Base-by-base conservation (phyloP, 441 rosid species). In the Raphanus hybrid region DNA sequence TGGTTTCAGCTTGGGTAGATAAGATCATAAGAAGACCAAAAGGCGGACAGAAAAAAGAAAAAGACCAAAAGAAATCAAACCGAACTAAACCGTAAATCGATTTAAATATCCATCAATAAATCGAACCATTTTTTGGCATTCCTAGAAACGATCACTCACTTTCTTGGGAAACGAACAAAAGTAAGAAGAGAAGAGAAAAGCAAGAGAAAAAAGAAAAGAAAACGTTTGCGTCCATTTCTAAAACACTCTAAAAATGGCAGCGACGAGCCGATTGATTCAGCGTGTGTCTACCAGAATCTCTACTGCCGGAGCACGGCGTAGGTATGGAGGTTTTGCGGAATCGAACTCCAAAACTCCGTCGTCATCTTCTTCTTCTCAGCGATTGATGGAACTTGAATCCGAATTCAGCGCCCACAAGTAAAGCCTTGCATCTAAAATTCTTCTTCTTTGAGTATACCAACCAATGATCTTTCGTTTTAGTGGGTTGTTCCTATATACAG, bases 341-440 rank as follows among this genome's bases (percentile, higher is more conserved):
- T 85, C 88, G 71, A 73, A 64, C 65, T 54, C 81, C 6, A 67
- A 80, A 66, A 27, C 82, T 64, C 26, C n/a, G n/a, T n/a, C n/a
- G n/a, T n/a, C n/a, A n/a, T n/a, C 88, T 69, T 81, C 90, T 73
- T 82, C 90, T 77, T 92, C 98, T 79, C 85, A 87, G 9, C 79
- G 83, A 4, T 88, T 95, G 74, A 91, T 95, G 81, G 76, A 83
- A 78, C 70, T 91, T 79, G 99, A 95, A 82, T 82, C 83, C 59
- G 88, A 90, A 72, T 84, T 82, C 86, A 91, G 98, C 64, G 99
- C 99, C 80, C 99, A 95, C 86, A 95, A 95, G 99, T 94, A 72
- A 34, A 85, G 27, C n/a, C n/a, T n/a, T n/a, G n/a, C n/a, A n/a
- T n/a, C n/a, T n/a, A n/a, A n/a, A n/a, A n/a, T n/a, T n/a, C n/a